Conservation (phyloP, 805 yeast genomes). For the Maudiozyma turicensis region DNA sequence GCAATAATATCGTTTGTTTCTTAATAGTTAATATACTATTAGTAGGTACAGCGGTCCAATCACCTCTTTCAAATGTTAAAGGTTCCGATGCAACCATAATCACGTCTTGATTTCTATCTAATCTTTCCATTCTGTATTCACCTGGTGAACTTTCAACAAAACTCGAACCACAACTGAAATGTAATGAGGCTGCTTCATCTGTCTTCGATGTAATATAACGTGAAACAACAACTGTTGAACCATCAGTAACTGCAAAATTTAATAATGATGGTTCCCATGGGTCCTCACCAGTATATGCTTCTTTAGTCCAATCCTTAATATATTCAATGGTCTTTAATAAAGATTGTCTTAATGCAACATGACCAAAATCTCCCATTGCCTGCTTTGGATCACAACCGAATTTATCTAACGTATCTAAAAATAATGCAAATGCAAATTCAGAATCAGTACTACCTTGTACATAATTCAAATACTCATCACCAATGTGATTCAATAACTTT, state of each 20-base stretch:
- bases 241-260: slow-evolving; percentile 94
- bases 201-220: slow-evolving; percentile 81
- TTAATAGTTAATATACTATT: slow-evolving; percentile 76
- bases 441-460: slow-evolving; percentile 95
- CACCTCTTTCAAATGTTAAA: slow-evolving; percentile 89
- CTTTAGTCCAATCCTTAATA: slow-evolving; percentile 72
- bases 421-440: slow-evolving; percentile 89
- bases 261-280: slow-evolving; percentile 68
- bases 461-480: slow-evolving; percentile 67
- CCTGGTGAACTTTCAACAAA: slow-evolving; percentile 89
- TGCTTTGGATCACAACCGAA: slow-evolving; percentile 65
- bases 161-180: slow-evolving; percentile 87
- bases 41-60: slow-evolving; percentile 96
- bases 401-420: slow-evolving; percentile 62
- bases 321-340: slow-evolving; percentile 61
- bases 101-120: slow-evolving; percentile 86
- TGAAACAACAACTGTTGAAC: slow-evolving; percentile 73
- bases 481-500: slow-evolving; percentile 56
- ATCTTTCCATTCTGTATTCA: slow-evolving; percentile 86
- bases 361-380: slow-evolving; percentile 40
- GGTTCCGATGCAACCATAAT: slow-evolving; percentile 98
- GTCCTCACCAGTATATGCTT: slow-evolving; percentile 28
- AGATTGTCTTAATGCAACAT: slow-evolving; percentile 54
- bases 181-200: slow-evolving; percentile 94
- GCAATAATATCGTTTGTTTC: slow-evolving; percentile 78